Conservation (phyloP, 345 rosid genomes). For the Salix udensis region DNA sequence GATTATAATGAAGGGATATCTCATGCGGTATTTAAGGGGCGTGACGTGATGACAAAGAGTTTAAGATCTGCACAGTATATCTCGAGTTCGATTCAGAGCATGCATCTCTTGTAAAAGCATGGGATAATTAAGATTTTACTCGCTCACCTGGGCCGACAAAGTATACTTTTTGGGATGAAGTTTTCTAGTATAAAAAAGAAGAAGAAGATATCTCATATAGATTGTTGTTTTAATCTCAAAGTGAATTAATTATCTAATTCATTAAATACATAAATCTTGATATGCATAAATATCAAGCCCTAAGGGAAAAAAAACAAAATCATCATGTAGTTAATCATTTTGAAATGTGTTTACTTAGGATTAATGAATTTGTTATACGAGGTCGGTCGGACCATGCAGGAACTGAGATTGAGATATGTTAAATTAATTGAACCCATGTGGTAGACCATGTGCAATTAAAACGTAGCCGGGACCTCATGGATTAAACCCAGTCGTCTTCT, state of each 20-base stretch:
- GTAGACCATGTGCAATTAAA: background rate
- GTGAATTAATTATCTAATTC: background rate
- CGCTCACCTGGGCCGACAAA: too few species aligned
- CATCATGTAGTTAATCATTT: background rate
- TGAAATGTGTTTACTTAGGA: background rate
- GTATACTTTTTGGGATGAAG: rapidly evolving
- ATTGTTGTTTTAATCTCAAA: background rate
- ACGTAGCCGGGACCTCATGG: background rate
- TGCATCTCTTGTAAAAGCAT: too few species aligned
- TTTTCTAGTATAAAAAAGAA: too few species aligned
- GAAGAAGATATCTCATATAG: background rate
- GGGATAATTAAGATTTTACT: too few species aligned
- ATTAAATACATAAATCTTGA: background rate
- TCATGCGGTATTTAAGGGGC: background rate
- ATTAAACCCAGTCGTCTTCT: background rate
- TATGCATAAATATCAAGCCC: background rate
- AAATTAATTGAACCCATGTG: background rate
- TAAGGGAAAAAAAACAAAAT: background rate
- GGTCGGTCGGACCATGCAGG: background rate
- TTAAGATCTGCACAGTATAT: too few species aligned
- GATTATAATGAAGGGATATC: background rate
- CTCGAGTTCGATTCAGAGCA: too few species aligned
- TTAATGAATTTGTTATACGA: background rate
- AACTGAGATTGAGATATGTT: background rate
- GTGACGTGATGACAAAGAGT: too few species aligned